These are phyloP conservation scores for Arachnopeziza araneosa DNA, from an alignment of 2,329 filamentous ascomycete genomes.

Conservation along the genomic window DNA sequence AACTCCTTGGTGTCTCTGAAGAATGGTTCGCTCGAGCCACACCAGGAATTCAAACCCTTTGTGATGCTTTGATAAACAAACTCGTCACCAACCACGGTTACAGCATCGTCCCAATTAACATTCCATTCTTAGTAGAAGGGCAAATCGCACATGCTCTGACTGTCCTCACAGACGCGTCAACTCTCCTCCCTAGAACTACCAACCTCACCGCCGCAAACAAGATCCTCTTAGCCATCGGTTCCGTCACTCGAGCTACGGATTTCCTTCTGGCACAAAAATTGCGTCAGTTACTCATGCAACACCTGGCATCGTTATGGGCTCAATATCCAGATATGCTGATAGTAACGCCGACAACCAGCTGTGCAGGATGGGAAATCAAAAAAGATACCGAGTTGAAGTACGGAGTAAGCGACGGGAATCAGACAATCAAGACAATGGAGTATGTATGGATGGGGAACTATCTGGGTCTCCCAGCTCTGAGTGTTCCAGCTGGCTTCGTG, in stretches of 20 bases:
- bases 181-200: constrained; percentile 25
- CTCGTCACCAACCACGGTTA: constrained; percentile 46
- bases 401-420: constrained; percentile 69
- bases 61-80: constrained; percentile 55
- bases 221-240: constrained; percentile 59
- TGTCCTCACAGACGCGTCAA: constrained; percentile 65
- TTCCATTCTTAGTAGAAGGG: constrained; percentile 62
- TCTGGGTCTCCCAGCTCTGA: constrained; percentile 68
- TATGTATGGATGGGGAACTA: constrained; percentile 83
- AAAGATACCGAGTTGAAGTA: constrained; percentile 53
- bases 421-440: constrained; percentile 68
- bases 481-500: constrained; percentile 67
- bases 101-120: constrained; percentile 49
- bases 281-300: constrained; percentile 69
- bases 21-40: constrained; percentile 67
- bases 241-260: constrained; percentile 60
- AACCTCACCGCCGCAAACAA: constrained; percentile 53
- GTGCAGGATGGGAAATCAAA: constrained; percentile 65
- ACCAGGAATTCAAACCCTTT: constrained; percentile 53
- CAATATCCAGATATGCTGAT: constrained; percentile 69
- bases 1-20: constrained; percentile 55
- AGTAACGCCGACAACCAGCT: constrained; percentile 69
- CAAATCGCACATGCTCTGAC: constrained; percentile 72
- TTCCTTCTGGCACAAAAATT: constrained; percentile 67
- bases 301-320: constrained; percentile 65